Conservation (phyloP, 1,284 basidiomycete genomes). For the Agroathelia rolfsii region DNA sequence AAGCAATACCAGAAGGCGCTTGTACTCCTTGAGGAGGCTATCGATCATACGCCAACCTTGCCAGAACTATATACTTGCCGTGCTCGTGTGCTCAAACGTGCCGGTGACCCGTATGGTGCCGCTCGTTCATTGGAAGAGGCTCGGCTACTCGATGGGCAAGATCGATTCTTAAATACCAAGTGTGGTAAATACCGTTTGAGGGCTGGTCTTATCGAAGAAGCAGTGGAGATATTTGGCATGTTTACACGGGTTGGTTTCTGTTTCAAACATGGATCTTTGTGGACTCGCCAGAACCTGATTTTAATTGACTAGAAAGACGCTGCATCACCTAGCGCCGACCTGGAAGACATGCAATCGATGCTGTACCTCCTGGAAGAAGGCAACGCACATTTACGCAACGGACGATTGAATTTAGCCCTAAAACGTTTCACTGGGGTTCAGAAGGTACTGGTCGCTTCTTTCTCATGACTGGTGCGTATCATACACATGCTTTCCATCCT, state of each 20-base stretch:
- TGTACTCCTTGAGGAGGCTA: constrained; percentile 53
- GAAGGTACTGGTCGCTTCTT: constrained; percentile 35
- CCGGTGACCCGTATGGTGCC: constrained; percentile 74
- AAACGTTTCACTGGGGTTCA: constrained; percentile 79
- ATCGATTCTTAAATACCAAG: constrained; percentile 94
- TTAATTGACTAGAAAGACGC: constrained; percentile 65
- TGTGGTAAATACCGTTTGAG: constrained; percentile 86
- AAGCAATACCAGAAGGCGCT: constrained; percentile 51
- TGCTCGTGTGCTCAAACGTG: constrained; percentile 80
- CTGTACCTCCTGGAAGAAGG: constrained; percentile 85
- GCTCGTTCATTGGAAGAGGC: constrained; percentile 77
- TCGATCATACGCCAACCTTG: constrained; percentile 85
- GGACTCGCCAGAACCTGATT: constrained; percentile 1
- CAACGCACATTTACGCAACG: constrained; percentile 54
- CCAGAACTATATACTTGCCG: constrained; percentile 86
- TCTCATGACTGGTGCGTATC: too few relatives aligned
- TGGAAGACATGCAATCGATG: constrained; percentile 94
- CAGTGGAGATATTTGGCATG: constrained; percentile 61
- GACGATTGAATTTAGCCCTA: constrained; percentile 72
- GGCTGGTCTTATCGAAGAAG: constrained; percentile 71
- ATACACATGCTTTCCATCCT: not conserved
- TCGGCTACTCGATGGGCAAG: constrained; percentile 83
- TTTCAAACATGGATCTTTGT: constrained; percentile 1
- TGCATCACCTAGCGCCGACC: constrained; percentile 63
- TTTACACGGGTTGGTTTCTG: constrained; percentile 72